Evolutionary conservation across 2,329 filamentous ascomycete genomes (phyloP), one percentile per base, ranked within the genome.

Genomic region (Penicillium sp.): DNA sequence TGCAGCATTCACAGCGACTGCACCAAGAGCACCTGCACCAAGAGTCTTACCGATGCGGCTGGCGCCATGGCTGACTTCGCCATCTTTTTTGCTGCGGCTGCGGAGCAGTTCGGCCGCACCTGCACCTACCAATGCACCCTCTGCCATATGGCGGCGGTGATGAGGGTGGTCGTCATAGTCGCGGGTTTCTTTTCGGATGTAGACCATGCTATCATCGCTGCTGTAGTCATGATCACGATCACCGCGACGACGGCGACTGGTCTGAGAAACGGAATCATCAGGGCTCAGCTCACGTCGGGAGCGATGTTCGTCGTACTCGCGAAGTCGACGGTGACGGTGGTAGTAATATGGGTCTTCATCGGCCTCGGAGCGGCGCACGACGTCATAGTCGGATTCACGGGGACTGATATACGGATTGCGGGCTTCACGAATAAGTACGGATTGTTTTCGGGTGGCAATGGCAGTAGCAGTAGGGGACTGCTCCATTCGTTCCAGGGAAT

Each of bases 341-440:
- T 82, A 82, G 60, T 81, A 82, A 61, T 82, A 82, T 52, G 81
- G 76, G 33, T 82, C 78, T 49, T 75, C 65, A n/a, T 72, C 68
- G 22, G 74, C 67, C 54, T 82, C 78, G 22, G 78, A 72, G 33
- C 78, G 78, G 57, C 80, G 79, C 52, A 82, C 72, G 47, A 82
- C 69, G 51, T 82, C 79, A 55, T 80, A 83, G 35, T 78, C 75
- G 24, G 77, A 75, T 58, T 82, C 78, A 43, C 75, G 75, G 19
- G 69, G 64, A 43, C 66, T 61, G 31, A 74, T 63, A 51, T 79
- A 74, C 50, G 77, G 69, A 49, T 72, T 71, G 53, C 76, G 75
- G 34, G 72, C 72, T 66, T 79, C 74, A 55, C 75, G 71, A 60
- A 79, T 73, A 54, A 81, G 79, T 67, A 82, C 77, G 54, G 75